These are phyloP conservation scores for Pythium dissimile DNA, from an alignment of 352 stramenopile genomes.

Conservation along the genomic window DNA sequence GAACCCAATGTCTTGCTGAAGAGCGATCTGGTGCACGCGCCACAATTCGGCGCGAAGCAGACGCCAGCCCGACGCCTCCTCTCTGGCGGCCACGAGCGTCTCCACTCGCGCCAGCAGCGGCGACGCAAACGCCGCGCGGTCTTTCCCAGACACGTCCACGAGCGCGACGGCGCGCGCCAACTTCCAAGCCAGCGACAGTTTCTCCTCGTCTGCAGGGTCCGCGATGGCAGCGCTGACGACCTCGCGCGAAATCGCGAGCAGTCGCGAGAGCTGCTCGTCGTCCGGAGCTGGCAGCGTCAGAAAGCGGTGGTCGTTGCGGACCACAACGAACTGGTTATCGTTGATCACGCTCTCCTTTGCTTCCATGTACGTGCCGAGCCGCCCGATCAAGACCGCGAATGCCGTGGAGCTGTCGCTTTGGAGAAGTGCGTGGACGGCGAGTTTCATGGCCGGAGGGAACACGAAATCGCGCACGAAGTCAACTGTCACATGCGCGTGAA, in stretches of 20 bases:
- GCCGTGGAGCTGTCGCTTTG: conserved; percentile 30
- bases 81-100: conserved; percentile 10
- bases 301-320: conserved; percentile 38
- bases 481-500: conserved; percentile 44
- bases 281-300: conserved; percentile 10
- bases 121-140: conserved; percentile 41
- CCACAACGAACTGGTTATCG: conserved; percentile 41
- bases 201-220: conserved; percentile 5
- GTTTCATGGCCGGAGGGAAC: conserved; percentile 50
- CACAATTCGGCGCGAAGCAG: conserved; percentile 59
- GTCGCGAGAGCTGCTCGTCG: not conserved
- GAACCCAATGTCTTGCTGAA: conserved; percentile 21
- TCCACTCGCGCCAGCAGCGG: conserved; percentile 29
- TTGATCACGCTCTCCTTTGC: conserved; percentile 44
- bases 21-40: conserved; percentile 59
- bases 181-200: conserved; percentile 66
- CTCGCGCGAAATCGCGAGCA: not conserved
- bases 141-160: conserved; percentile 34
- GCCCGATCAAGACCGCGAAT: conserved; percentile 52
- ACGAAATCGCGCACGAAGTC: conserved; percentile 54
- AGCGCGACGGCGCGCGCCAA: conserved; percentile 57
- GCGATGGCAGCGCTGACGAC: conserved; percentile 3
- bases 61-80: not conserved
- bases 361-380: conserved; percentile 50
- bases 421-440: conserved; percentile 48